Evolutionary conservation across 2,329 filamentous ascomycete species (phyloP).

Genomic region (Macrophomina phaseolina): DNA sequence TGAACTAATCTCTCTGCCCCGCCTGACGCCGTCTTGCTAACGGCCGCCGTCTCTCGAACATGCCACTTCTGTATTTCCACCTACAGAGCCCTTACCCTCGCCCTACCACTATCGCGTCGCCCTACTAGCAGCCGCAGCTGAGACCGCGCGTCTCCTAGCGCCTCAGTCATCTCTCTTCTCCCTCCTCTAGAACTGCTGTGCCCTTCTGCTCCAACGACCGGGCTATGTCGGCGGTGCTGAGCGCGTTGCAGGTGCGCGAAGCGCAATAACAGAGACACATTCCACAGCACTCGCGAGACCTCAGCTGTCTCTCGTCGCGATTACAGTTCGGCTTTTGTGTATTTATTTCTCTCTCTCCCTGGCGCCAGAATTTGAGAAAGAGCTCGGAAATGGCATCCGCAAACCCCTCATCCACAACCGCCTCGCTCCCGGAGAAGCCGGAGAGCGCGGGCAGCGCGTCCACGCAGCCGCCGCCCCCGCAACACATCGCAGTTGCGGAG

Average conservation of each 20-base stretch:
- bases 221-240: background rate
- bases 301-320: too few species aligned
- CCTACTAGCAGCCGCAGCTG: background rate
- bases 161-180: too few species aligned
- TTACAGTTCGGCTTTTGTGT: too few species aligned
- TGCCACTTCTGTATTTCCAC: background rate
- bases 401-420: background rate
- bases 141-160: background rate
- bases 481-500: background rate
- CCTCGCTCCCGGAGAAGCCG: background rate
- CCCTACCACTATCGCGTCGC: background rate
- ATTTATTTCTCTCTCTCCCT: too few species aligned
- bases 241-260: background rate
- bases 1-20: background rate
- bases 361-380: background rate
- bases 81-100: background rate
- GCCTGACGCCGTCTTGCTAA: background rate
- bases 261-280: background rate
- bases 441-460: constrained; percentile 3
- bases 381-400: background rate
- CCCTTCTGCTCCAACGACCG: background rate
- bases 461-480: background rate
- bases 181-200: background rate
- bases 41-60: background rate
- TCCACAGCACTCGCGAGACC: background rate